Base-by-base conservation (phyloP, 2,329 filamentous ascomycete species). In the Neonectria magnoliae region DNA sequence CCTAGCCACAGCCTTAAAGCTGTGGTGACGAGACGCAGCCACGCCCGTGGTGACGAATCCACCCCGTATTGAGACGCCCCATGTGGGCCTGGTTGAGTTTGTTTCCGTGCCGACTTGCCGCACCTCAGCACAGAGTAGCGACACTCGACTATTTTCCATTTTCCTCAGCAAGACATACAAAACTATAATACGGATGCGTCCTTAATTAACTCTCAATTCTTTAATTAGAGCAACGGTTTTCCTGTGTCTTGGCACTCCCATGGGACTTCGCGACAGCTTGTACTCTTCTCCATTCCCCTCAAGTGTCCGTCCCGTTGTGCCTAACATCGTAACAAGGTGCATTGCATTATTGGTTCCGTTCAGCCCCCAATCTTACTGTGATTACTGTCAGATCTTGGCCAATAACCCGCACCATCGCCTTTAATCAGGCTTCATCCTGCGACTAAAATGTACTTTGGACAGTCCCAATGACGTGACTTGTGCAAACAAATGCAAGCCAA, bases 31-130 rank as follows among this genome's bases (percentile, higher is more conserved):
- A 18, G 27, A 38, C 56, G 50, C 56, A 64, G 61, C 61, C 61
- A 64, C 61, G 18, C 44, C 44, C 50, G 18, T 42, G 50, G 56
- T 64, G 61, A 64, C 61, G 61, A 64, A 64, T 64, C 45, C 61
- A 56, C 61, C 56, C 61, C 51, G 55, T 59, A 64, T 63, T 63
- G 8, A 33, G 42, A 38, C 31, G 29, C 14, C 42, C 16, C n/a
- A 13, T 33, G 61, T 58, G 61, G 61, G 25, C 18, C 20, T 44
- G 16, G 44, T 38, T 29, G 22, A 38, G 16, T 20, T 52, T 33
- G 20, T 10, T 52, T 31, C 18, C 38, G 42, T 62, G 60, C 60
- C 47, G 60, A 18, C 48, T 57, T 57, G 38, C 53, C 60, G 53
- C 47, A 20, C 3, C 9, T 29, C 18, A 20, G 13, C 14, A 9